These are phyloP conservation scores for Cryphonectria nitschkei DNA, from an alignment of 2,329 filamentous ascomycete genomes.

Conservation along the genomic window DNA sequence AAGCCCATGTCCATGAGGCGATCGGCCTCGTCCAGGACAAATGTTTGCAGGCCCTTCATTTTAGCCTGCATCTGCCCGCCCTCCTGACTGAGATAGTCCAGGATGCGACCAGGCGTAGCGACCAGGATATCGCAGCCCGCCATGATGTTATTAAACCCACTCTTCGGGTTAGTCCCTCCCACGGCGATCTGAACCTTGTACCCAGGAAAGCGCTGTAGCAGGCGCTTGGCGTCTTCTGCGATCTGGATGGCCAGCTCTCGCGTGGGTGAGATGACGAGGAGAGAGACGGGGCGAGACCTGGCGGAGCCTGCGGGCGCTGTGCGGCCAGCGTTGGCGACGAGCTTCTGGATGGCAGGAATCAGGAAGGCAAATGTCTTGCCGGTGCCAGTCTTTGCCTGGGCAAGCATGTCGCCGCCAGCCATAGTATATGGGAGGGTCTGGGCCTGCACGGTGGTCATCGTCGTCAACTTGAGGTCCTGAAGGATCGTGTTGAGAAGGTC, in stretches of 20 bases:
- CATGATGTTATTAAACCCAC: conserved; percentile 72
- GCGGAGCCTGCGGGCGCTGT: conserved; percentile 32
- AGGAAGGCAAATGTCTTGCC: conserved; percentile 87
- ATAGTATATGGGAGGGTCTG: conserved; percentile 54
- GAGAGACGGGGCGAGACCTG: conserved; percentile 48
- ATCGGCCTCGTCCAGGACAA: conserved; percentile 93
- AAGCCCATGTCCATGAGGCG: conserved; percentile 90
- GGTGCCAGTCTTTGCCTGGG: conserved; percentile 85
- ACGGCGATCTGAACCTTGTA: conserved; percentile 81
- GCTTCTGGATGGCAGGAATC: conserved; percentile 78
- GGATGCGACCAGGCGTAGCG: conserved; percentile 76
- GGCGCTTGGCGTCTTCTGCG: conserved; percentile 68
- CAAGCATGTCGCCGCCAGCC: conserved; percentile 60
- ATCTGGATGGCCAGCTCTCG: conserved; percentile 74
- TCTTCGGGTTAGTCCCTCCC: conserved; percentile 75
- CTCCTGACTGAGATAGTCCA: conserved; percentile 78
- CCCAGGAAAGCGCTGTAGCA: conserved; percentile 72
- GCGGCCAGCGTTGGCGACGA: conserved; percentile 54
- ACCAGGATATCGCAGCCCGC: conserved; percentile 78
- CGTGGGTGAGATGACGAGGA: conserved; percentile 71
- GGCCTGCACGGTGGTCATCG: conserved; percentile 61
- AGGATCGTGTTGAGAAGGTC: conserved; percentile 52
- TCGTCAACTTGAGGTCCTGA: conserved; percentile 52
- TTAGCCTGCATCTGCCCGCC: conserved; percentile 69
- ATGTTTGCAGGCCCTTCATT: conserved; percentile 70